phyloP scores from a whole-genome alignment of 805 yeast genomes.

The baker's yeast (Saccharomyces cerevisiae) region DNA sequence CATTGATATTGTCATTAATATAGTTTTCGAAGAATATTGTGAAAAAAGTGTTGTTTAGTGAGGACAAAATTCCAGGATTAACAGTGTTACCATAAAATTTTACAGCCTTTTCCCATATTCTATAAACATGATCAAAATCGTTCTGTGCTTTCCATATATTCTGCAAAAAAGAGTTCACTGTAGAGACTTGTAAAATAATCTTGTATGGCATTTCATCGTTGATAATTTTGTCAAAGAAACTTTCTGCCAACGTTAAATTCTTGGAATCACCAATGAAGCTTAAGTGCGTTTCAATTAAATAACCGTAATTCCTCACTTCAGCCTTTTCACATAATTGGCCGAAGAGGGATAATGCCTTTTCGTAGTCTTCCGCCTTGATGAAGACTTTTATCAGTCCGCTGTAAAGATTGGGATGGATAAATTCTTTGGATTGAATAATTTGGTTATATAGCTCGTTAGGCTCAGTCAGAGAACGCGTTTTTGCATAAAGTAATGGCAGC shows the following conservation, averaged over 20 bases:
- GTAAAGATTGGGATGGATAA: conserved; percentile 37
- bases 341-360: conserved; percentile 54
- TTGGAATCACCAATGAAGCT: conserved; percentile 66
- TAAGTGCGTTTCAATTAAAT: conserved; percentile 62
- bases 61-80: conserved; percentile 57
- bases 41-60: conserved; percentile 58
- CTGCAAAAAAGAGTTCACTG: conserved; percentile 49
- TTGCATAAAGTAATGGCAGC: conserved; percentile 54
- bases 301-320: conserved; percentile 21
- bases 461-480: conserved; percentile 50
- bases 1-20: conserved; percentile 39
- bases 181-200: conserved; percentile 59
- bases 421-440: conserved; percentile 20
- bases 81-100: conserved; percentile 41
- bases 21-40: conserved; percentile 52
- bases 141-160: conserved; percentile 48
- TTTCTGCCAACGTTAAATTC: conserved; percentile 57
- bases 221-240: conserved; percentile 63
- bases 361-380: conserved; percentile 49
- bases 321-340: conserved; percentile 40
- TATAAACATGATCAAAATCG: conserved; percentile 45
- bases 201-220: conserved; percentile 59
- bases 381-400: conserved; percentile 66
- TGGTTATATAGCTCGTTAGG: conserved; percentile 44
- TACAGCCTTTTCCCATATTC: conserved; percentile 54